These are phyloP conservation scores for Backusella morwellensis DNA, from an alignment of 192 early-diverging fungal genomes.

Conservation along the genomic window DNA sequence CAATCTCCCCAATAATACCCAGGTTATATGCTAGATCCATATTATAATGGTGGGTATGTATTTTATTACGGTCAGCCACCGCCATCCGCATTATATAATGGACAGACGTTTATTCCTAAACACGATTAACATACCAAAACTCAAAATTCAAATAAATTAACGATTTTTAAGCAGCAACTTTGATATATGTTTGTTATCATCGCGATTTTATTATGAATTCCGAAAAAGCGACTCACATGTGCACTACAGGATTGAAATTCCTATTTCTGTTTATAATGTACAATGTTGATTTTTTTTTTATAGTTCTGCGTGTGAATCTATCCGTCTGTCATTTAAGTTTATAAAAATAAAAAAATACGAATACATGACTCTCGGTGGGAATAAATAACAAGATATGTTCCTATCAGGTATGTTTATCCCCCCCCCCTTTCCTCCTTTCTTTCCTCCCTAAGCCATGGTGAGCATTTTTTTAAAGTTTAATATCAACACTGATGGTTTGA, in stretches of 20 bases:
- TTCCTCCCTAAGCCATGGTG: background rate
- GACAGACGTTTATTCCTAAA: background rate
- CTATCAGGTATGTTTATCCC: background rate
- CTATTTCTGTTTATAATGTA: no score
- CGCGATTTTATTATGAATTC: no score
- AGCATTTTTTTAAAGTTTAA: background rate
- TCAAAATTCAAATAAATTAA: background rate
- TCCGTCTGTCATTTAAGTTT: background rate
- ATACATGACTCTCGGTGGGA: background rate
- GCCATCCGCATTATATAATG: background rate
- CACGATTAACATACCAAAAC: background rate
- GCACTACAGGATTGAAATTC: no score
- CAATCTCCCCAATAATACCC: background rate
- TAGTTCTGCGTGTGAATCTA: background rate
- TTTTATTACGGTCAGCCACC: background rate
- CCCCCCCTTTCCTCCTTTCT: background rate
- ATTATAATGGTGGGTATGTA: background rate
- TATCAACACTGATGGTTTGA: no score
- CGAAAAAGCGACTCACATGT: no score
- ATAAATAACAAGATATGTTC: background rate
- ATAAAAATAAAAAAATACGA: no score
- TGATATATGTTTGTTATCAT: background rate
- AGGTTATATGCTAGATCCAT: background rate
- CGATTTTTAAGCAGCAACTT: slow-evolving; percentile 2
- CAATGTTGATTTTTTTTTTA: no score